Evolutionary conservation across 192 early-diverging fungal genomes (phyloP).

Genomic region (Coemansia sp.): DNA sequence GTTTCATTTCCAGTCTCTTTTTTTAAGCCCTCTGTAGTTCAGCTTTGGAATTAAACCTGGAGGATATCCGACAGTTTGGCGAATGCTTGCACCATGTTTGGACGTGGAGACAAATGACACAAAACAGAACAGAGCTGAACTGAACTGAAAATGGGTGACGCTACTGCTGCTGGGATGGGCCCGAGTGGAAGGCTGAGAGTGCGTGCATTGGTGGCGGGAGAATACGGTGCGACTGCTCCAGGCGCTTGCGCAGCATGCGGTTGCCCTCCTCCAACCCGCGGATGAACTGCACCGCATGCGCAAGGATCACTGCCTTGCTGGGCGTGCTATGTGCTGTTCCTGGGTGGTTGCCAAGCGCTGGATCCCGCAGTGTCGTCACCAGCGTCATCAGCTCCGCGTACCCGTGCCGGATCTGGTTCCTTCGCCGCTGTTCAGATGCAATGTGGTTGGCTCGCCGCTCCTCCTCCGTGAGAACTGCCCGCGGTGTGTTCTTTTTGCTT

Average conservation of each 20-base stretch:
- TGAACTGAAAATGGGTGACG: not conserved
- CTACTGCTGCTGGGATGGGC: conserved; percentile 13
- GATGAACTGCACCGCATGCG: conserved; percentile 79
- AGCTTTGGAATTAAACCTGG: no score
- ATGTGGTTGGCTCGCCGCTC: conserved; percentile 94
- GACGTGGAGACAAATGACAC: not conserved
- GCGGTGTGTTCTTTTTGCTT: conserved; percentile 28
- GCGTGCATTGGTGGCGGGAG: conserved; percentile 19
- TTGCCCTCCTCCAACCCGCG: conserved; percentile 49
- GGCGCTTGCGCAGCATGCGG: conserved; percentile 37
- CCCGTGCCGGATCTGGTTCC: conserved; percentile 87
- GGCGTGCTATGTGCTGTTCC: conserved; percentile 70
- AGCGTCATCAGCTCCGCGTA: conserved; percentile 84
- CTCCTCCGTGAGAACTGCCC: conserved; percentile 79
- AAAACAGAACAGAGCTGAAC: not conserved
- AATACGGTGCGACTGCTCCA: conserved; percentile 28
- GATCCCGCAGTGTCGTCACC: conserved; percentile 70
- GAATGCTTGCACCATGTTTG: not conserved
- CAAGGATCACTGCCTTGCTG: conserved; percentile 80
- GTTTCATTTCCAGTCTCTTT: no score
- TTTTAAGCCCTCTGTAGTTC: not conserved
- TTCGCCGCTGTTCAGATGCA: conserved; percentile 87
- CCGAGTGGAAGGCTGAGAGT: conserved; percentile 13
- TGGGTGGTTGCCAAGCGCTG: conserved; percentile 51
- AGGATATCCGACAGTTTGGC: no score